Percentiles rank a stretch among this genome's conserved stretches.
Conservation (phyloP, 176 grass and related monocot genomes). For the Phoenix roebelenii region DNA sequence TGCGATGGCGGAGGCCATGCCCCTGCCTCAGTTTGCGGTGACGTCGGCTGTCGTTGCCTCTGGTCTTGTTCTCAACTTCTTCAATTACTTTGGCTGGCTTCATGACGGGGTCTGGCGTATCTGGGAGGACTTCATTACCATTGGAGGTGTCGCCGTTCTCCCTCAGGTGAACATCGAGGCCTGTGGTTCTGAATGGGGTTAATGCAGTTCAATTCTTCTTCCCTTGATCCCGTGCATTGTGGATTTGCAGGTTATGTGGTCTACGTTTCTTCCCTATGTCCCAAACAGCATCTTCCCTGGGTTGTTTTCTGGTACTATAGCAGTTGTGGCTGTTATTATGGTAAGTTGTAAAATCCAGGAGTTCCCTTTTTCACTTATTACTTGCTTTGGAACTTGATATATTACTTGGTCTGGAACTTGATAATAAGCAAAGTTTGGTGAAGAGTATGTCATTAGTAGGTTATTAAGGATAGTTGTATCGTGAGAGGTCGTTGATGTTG, state of each 20-base stretch:
- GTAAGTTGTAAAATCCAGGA: conserved; percentile 11
- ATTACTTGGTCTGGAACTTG: too few species aligned
- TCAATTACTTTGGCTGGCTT: conserved; percentile 78
- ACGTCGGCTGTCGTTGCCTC: conserved; percentile 44
- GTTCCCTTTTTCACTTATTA: neutral
- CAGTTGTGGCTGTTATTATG: conserved; percentile 54
- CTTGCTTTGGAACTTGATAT: too few species aligned
- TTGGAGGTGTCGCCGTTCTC: conserved; percentile 73
- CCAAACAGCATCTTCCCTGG: conserved; percentile 82
- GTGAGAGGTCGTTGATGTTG: too few species aligned
- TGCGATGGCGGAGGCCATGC: conserved; percentile 69
- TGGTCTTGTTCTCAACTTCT: conserved; percentile 72
- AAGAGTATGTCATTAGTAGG: too few species aligned
- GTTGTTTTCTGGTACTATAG: conserved; percentile 44
- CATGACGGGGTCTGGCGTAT: conserved; percentile 47
- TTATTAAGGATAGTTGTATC: too few species aligned
- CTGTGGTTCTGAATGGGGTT: neutral
- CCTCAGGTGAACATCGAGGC: conserved; percentile 46
- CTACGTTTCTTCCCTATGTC: conserved; percentile 86
- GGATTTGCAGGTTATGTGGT: conserved; percentile 83
- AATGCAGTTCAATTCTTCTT: neutral
- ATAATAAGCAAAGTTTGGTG: too few species aligned
- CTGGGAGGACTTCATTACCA: conserved; percentile 89
- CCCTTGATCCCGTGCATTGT: neutral
- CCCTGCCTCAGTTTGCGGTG: conserved; percentile 54